A percentile compares a stretch with the other conserved stretches of the same genome.
phyloP scores from a whole-genome alignment of 2,329 filamentous ascomycete species.

The Stemphylium beticola region DNA sequence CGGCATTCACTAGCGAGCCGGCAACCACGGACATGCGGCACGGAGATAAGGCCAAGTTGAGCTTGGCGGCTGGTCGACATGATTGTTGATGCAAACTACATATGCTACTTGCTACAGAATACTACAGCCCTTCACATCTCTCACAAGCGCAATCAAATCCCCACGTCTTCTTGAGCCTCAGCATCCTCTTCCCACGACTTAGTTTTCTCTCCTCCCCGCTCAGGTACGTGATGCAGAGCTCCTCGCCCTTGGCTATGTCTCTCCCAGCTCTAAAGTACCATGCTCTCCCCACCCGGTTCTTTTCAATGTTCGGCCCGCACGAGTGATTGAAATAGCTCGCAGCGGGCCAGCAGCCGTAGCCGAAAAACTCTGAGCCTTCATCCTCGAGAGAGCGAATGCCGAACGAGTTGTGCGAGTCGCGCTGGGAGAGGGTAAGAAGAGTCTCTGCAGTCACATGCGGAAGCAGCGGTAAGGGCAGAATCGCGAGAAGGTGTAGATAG shows the following conservation, averaged over 20 bases:
- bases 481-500: conserved; percentile 52
- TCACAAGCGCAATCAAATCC: conserved; percentile 55
- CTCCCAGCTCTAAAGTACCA: conserved; percentile 51
- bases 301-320: conserved; percentile 53
- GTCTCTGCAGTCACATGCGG: conserved; percentile 41
- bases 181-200: conserved; percentile 45
- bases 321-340: conserved; percentile 59
- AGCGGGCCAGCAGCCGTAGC: conserved; percentile 55
- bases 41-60: not conserved
- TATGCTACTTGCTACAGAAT: not conserved
- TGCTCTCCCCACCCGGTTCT: conserved; percentile 48
- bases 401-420: conserved; percentile 56
- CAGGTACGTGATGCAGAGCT: conserved; percentile 57
- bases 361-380: conserved; percentile 56
- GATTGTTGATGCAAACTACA: not conserved
- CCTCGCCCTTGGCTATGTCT: conserved; percentile 48
- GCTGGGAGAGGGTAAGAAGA: conserved; percentile 45
- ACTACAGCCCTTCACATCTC: conserved; percentile 40
- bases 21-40: not conserved
- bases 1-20: not conserved
- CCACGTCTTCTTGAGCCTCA: conserved; percentile 51
- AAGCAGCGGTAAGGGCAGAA: conserved; percentile 48
- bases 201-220: conserved; percentile 55
- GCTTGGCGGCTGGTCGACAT: not conserved
- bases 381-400: conserved; percentile 54